phyloP scores from a whole-genome alignment of 306 rosid genomes.

The Prunus fruticosa region DNA sequence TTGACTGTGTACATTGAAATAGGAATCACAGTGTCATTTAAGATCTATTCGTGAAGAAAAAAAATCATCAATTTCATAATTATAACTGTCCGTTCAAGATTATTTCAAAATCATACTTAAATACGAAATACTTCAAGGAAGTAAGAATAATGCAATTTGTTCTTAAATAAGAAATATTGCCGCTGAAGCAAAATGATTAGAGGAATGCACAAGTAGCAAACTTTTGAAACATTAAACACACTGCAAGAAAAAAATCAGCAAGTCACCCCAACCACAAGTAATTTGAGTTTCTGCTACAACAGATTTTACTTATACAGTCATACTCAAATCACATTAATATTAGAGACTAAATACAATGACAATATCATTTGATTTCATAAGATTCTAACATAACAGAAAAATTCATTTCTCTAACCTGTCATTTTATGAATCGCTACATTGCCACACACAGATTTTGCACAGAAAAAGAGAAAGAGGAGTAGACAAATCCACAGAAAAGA shows the following conservation, averaged over 20 bases:
- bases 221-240: not conserved
- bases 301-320: not conserved
- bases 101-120: not conserved
- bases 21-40: conserved; percentile 19
- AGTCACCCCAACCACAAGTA: not conserved
- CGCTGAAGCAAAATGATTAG: not conserved
- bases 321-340: not conserved
- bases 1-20: conserved; percentile 56
- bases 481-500: not conserved
- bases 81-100: not conserved
- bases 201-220: not conserved
- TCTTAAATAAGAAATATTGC: not conserved
- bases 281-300: not conserved
- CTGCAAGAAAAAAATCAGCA: not conserved
- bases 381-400: not conserved
- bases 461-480: not conserved
- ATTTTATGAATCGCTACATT: not conserved
- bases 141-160: not conserved
- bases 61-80: not conserved
- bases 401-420: not conserved
- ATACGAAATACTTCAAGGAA: not conserved
- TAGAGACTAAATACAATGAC: not conserved
- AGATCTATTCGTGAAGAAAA: conserved; percentile 2
- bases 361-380: not conserved
- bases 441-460: not conserved